Evolutionary conservation across 345 rosid species (phyloP).

Genomic region (Syzygium grande): DNA sequence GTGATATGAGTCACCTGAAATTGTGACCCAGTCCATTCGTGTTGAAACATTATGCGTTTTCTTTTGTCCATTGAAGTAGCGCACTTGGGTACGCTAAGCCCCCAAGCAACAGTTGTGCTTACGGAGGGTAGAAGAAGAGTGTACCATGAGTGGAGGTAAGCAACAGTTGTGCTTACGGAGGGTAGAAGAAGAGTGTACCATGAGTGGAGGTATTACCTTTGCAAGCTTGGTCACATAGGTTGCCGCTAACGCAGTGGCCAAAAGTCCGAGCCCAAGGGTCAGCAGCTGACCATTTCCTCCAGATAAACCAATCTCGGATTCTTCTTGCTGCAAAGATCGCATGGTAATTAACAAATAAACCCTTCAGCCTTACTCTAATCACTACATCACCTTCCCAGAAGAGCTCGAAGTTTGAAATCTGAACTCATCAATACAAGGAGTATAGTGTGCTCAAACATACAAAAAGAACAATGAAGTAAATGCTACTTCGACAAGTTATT

Average conservation of each 20-base stretch:
- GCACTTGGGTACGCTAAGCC: background rate
- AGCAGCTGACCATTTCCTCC: slow-evolving; percentile 76
- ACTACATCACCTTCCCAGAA: background rate
- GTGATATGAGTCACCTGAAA: background rate
- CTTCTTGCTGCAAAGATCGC: slow-evolving; percentile 64
- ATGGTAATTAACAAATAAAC: background rate
- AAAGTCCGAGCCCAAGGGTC: slow-evolving; percentile 78
- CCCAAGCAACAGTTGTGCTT: background rate
- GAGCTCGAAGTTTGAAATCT: background rate
- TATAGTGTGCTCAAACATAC: background rate
- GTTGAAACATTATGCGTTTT: background rate
- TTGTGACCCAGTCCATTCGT: background rate
- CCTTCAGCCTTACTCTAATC: background rate
- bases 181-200: background rate
- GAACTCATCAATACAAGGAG: background rate
- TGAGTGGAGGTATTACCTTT: slow-evolving; percentile 34
- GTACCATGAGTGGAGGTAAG: background rate
- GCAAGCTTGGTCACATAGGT: slow-evolving; percentile 85
- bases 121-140: background rate
- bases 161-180: background rate
- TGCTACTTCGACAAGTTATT: background rate
- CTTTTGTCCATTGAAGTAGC: background rate
- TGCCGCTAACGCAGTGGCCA: slow-evolving; percentile 83
- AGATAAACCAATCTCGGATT: slow-evolving; percentile 39
- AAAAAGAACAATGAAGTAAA: background rate